Conservation (phyloP, 805 yeast species). For the Spathaspora girioi region DNA sequence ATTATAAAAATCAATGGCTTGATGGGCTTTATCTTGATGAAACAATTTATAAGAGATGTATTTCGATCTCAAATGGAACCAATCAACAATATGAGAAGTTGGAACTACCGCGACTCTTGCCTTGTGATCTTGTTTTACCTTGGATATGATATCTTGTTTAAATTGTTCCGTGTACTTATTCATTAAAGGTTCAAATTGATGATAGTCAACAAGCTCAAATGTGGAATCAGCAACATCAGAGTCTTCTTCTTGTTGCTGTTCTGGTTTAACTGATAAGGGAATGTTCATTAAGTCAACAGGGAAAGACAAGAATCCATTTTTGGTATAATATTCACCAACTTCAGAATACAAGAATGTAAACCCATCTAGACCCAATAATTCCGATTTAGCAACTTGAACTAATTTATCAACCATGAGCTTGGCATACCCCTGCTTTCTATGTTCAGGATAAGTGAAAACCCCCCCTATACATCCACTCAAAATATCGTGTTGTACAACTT, state of each 20-base stretch:
- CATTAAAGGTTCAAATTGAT: slow-evolving; percentile 25
- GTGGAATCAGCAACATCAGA: background rate
- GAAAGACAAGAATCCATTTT: slow-evolving; percentile 35
- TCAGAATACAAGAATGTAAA: slow-evolving; percentile 39
- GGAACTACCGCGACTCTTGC: slow-evolving; percentile 29
- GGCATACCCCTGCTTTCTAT: slow-evolving; percentile 37
- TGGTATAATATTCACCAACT: slow-evolving; percentile 39
- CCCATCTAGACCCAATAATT: slow-evolving; percentile 27
- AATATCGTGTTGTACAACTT: slow-evolving; percentile 15
- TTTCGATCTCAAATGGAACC: slow-evolving; percentile 42
- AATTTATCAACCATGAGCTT: slow-evolving; percentile 36
- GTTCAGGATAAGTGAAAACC: slow-evolving; percentile 34
- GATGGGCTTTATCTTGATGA: slow-evolving; percentile 9
- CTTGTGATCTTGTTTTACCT: slow-evolving; percentile 24
- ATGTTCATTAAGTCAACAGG: slow-evolving; percentile 30
- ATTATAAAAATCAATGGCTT: slow-evolving; percentile 15
- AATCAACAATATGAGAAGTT: slow-evolving; percentile 26
- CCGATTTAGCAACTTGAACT: slow-evolving; percentile 20
- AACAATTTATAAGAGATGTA: slow-evolving; percentile 21
- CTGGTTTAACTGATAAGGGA: slow-evolving; percentile 10
- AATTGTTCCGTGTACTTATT: slow-evolving; percentile 17
- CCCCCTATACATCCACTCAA: slow-evolving; percentile 39
- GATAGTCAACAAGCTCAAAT: slow-evolving; percentile 21
- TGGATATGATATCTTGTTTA: slow-evolving; percentile 13
- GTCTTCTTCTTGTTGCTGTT: background rate